Conservation (phyloP, 371 early-diverging fungal species). For the Mortierella sp. region DNA sequence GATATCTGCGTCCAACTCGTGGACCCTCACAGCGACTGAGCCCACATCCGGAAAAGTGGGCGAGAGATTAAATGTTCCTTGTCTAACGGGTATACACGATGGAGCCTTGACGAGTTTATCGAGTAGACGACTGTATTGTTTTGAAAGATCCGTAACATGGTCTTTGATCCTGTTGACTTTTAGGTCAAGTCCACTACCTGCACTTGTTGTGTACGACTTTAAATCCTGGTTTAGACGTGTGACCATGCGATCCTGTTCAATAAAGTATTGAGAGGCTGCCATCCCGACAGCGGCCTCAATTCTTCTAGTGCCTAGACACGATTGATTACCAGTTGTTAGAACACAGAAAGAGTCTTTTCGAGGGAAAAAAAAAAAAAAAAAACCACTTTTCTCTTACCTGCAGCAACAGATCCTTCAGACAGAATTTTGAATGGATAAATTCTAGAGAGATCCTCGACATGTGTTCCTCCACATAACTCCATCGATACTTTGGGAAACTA, state of each 20-base stretch:
- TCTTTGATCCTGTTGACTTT: constrained; percentile 41
- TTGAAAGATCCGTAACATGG: constrained; percentile 35
- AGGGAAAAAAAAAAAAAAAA: too few species aligned
- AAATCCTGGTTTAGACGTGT: constrained; percentile 59
- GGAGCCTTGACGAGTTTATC: constrained; percentile 36
- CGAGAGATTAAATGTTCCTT: constrained; percentile 10
- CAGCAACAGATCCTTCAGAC: constrained; percentile 77
- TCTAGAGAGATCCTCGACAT: constrained; percentile 68
- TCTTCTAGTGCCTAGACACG: constrained; percentile 72
- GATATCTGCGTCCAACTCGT: constrained; percentile 65
- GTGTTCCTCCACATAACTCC: constrained; percentile 86
- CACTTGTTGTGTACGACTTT: constrained; percentile 54
- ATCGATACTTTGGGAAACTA: constrained; percentile 69
- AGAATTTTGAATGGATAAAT: constrained; percentile 81
- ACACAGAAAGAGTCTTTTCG: not conserved
- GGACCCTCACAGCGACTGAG: constrained; percentile 56
- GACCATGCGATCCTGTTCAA: constrained; percentile 63
- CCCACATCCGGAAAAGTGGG: not conserved
- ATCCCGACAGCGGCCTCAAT: constrained; percentile 84
- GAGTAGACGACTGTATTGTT: constrained; percentile 28
- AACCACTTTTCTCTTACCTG: constrained; percentile 66
- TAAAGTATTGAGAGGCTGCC: constrained; percentile 65
- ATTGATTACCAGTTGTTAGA: not conserved
- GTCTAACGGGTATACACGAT: not conserved
- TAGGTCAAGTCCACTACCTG: constrained; percentile 36